Evolutionary conservation across 139 green algal genomes (phyloP), one percentile per base, ranked within the genome.

Genomic region (Chlamydomonas sphaeroides): DNA sequence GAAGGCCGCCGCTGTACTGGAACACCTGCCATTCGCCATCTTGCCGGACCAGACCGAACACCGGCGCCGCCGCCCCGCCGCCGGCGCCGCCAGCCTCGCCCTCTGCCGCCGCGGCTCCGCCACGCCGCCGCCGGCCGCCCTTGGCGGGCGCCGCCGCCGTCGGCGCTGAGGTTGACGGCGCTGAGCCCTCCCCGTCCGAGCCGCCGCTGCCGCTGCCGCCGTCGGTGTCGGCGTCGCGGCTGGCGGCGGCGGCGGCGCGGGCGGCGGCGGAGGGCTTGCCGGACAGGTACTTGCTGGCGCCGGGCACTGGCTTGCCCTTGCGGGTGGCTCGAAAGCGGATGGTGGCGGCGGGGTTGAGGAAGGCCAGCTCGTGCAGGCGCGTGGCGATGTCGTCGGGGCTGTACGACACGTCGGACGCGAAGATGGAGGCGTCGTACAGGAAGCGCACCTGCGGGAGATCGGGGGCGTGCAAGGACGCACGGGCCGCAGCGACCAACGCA

Each of bases 291-390:
- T 5, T 39, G 59, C 59, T 66, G 59, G 59, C 21, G 30, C 59
- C 21, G 10, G 17, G 51, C n/a, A 73, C 67, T 42, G 56, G 11
- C 65, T 73, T 59, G 33, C 68, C 61, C 69, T 63, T 53, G 62
- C 65, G 66, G 5, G 21, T 35, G n/a, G 78, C 59, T 6, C 77
- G n/a, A n/a, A 85, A 56, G 26, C 76, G 66, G 59, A 89, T 85
- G 65, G 89, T 94, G 48, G 91, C 96, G 20, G 51, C 59, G 73
- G 67, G 84, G 92, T 99, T 98, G 10, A 99, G 91, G 90, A 99
- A 99, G 10, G 97, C 97, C 28, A 99, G 89, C 90, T 99, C 97
- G 7, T 94, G 89, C 68, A 99, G 88, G 28, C 97, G 92, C 1
- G 89, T 84, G 21, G 82, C 84, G 59, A 99, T 95, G 39, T 90